Evolutionary conservation across 208 protist species (phyloP), one percentile per base, ranked within the genome.

Genomic region (Kentomonas sorsogonicus): DNA sequence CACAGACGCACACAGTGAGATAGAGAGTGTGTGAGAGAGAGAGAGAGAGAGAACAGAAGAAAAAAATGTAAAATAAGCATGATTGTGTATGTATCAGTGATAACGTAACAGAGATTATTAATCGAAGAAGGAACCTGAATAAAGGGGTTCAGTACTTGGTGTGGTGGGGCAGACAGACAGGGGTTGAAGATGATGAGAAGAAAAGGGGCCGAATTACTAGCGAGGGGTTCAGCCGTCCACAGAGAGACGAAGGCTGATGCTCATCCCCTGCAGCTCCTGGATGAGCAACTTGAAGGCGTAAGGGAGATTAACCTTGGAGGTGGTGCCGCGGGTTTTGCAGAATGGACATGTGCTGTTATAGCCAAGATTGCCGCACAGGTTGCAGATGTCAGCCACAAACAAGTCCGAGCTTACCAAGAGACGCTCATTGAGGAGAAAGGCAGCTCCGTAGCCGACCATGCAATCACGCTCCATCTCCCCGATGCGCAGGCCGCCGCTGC

Each of bases 381-480:
- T 70, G 80, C 98, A 99, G 15, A 98, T 84, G 54, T 98, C 82
- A 0, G 98, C 94, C 1, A 81, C 77, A 72, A 98, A 99, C 10
- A 93, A 68, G 76, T 99, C 99, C 13, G 92, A 98, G 29, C 87
- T 95, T 30, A 98, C 63, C 72, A 99, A 96, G 2, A 99, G 83
- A 0, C 99, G 81, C 76, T 99, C 98, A 45, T 97, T 92, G 3
- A 99, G 77, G 10, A 99, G 77, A 53, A 88, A 78, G 16, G 88
- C 77, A 15, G 97, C 89, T 31, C 98, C 97, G 70, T 99, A 98
- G 44, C 93, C 90, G 30, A 98, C 89, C 70, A 99, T 93, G 79
- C 98, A 99, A 83, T 99, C 99, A 31, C 98, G 76, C 72, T 99
- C 99, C 99, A 99, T 99, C 81, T 99, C 99, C 26, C 99, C 99